Evolutionary conservation across 345 rosid genomes (phyloP).

Genomic region (Salix viminalis): DNA sequence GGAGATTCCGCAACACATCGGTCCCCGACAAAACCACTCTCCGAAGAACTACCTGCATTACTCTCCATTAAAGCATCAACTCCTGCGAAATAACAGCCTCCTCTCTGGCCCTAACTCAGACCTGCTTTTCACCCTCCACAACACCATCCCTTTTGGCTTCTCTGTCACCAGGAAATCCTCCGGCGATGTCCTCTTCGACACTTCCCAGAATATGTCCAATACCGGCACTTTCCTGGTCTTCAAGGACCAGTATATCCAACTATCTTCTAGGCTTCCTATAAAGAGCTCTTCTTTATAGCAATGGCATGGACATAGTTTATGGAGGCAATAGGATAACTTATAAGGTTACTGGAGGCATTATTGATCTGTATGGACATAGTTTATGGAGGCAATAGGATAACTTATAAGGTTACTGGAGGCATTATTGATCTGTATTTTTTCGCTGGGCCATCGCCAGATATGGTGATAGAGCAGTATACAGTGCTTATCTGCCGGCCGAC

Average conservation of each 20-base stretch:
- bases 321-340: constrained; percentile 53
- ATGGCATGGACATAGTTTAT: constrained; percentile 66
- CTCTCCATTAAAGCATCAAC: neutral
- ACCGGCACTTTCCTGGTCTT: constrained; percentile 38
- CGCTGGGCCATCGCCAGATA: constrained; percentile 47
- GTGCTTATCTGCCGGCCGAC: constrained; percentile 64
- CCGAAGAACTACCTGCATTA: neutral
- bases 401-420: constrained; percentile 62
- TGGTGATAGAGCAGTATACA: constrained; percentile 63
- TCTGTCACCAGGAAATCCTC: constrained; percentile 48
- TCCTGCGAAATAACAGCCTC: constrained; percentile 1
- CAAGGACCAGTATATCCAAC: constrained; percentile 71
- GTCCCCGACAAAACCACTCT: constrained; percentile 31
- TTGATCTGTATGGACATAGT: constrained; percentile 64
- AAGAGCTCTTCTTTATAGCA: constrained; percentile 44
- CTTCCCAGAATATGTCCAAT: too few species aligned
- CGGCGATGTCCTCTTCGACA: constrained; percentile 61
- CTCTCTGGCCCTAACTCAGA: constrained; percentile 44
- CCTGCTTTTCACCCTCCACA: constrained; percentile 53
- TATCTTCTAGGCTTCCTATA: constrained; percentile 51
- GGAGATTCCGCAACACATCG: constrained; percentile 27
- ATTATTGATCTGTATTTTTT: constrained; percentile 60
- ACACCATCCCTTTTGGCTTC: constrained; percentile 62
- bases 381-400: constrained; percentile 52
- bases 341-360: constrained; percentile 56